Evolutionary conservation across 768 basidiomycete species (phyloP).

Genomic region (Postia placenta): DNA sequence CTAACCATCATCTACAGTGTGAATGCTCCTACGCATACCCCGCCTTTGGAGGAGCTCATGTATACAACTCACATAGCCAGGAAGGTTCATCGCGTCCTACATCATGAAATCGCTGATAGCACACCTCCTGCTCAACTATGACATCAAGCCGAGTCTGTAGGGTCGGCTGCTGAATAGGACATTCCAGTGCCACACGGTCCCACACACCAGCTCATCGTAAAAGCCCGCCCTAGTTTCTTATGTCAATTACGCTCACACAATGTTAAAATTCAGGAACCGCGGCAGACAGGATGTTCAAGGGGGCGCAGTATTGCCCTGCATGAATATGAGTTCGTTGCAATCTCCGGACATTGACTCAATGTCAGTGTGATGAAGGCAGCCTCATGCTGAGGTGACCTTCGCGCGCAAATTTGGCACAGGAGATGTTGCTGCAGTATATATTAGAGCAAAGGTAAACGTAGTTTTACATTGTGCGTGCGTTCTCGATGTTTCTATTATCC

Average conservation of each 20-base stretch:
- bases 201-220: neutral
- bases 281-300: no score
- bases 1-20: no score
- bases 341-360: no score
- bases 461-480: neutral
- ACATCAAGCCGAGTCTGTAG: constrained; percentile 8
- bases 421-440: neutral
- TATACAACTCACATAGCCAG: constrained; percentile 4
- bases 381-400: neutral
- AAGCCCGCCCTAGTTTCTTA: no score
- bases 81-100: constrained; percentile 13
- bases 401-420: neutral
- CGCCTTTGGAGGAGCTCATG: neutral
- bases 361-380: no score
- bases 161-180: constrained; percentile 14
- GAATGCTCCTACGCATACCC: neutral
- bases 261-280: no score
- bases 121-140: constrained; percentile 11
- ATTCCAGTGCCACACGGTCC: constrained; percentile 2
- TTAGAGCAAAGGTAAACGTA: neutral
- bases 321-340: no score
- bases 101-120: constrained; percentile 14
- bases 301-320: no score
- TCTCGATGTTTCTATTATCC: neutral
- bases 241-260: no score